Evolutionary conservation across 1,284 basidiomycete genomes (phyloP), one percentile per base, ranked within the genome.

Genomic region (Sporisorium graminicola): DNA sequence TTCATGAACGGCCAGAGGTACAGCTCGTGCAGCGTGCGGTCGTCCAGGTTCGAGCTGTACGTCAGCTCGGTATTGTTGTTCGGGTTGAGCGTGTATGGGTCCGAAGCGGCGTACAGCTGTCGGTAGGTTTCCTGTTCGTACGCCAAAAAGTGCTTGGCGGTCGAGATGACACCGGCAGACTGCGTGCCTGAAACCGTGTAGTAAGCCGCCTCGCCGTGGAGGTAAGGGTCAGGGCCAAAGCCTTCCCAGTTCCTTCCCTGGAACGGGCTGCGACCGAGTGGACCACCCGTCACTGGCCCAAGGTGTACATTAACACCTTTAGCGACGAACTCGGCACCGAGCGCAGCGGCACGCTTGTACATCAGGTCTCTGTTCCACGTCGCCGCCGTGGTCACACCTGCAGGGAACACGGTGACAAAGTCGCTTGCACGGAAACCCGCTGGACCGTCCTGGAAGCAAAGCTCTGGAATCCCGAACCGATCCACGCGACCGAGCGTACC

Each of bases 1-100:
- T 72, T 66, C 64, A 69, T 66, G 59, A 76, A 76, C 6, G 74
- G 74, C 62, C 67, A 69, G 50, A 75, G 64, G 63, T 78, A 78
- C 37, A 78, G 59, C 53, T 78, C 72, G 43, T 71, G 71, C 26
- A 71, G 24, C 6, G 76, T 74, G 18, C 65, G 60, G 54, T 71
- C 72, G 50, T 78, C 76, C 12, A 61, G 31, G 61, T 73, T 73
- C 49, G 64, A 4, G n/a, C 60, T 64, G 61, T 89, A 92, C 56
- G 84, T 78, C 22, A 76, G 78, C 16, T 73, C 49, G 58, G 83
- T 82, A 35, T 72, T 67, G 54, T 71, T 66, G 44, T 64, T 65
- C 13, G 64, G 62, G 58, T 77, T 78, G 51, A 78, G 77, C 37
- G 60, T 65, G 44, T 59, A 74, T 12, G 71, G 62, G 29, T 74